Evolutionary conservation across 2,329 filamentous ascomycete species (phyloP), one percentile per base, ranked within the genome.

Genomic region (Leptographium galeiforme): DNA sequence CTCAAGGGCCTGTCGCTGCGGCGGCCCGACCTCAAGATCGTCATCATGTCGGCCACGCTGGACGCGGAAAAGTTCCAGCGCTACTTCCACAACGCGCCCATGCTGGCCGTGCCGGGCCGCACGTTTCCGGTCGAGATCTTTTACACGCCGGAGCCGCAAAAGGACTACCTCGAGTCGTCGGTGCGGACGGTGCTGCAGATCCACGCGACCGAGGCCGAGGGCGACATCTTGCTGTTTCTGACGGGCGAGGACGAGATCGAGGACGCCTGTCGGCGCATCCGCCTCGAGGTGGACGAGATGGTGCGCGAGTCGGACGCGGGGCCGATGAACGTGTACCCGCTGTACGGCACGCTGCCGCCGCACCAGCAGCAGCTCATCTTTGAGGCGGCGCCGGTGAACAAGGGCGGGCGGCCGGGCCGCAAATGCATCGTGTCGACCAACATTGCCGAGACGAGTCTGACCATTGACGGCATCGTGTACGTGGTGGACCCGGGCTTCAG

Each of bases 191-290:
- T 98, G 44, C 75, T 98, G 46, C 93, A 98, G 69, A 98, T 98
- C 55, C 93, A 98, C 67, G 89, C 89, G 8, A 87, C 85, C 0
- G 93, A 98, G 68, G 79, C 81, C 1, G 89, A 97, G 65, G 93
- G 93, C 55, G 93, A 98, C 65, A 87, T 98, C 46, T 70, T 98
- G 54, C 73, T 98, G 13, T 98, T 98, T 75, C 73, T 98, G 67
- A 98, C 93, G 4, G 93, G 93, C 68, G 93, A 98, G 67, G 93
- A 98, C 66, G 93, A 98, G 67, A 98, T 98, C 63, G 93, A 98
- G 70, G 93, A 98, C 65, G 89, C 91, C 6, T 89, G 87, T 63
- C 81, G 90, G 56, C 95, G 97, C 68, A 95, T 98, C 63, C 79
- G 76, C 33, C 75, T 97, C 16, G 93, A 98, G 67, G 85, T 83